Percentiles rank a stretch among this genome's conserved stretches.
phyloP scores from a whole-genome alignment of 2,329 filamentous ascomycete genomes.

The Colletotrichum lentis region DNA sequence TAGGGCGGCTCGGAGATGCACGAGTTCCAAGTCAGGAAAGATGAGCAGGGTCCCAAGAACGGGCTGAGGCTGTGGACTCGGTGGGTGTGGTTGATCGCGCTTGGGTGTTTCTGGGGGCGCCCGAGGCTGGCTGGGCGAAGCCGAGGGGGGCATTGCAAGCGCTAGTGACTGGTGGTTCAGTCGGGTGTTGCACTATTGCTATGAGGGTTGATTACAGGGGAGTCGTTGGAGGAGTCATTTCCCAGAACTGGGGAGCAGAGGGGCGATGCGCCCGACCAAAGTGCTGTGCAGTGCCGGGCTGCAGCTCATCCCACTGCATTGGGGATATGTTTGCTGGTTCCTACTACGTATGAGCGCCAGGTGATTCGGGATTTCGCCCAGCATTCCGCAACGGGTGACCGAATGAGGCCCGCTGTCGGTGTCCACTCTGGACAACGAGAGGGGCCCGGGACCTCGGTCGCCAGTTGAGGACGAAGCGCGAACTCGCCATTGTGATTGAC shows the following conservation, averaged over 20 bases:
- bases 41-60: neutral
- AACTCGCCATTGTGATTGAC: neutral
- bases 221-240: neutral
- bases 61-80: conserved; percentile 11
- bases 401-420: conserved; percentile 7
- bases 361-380: neutral
- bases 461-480: neutral
- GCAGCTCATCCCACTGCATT: neutral
- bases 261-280: conserved; percentile 13
- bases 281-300: conserved; percentile 14
- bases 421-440: neutral
- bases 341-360: neutral
- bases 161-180: neutral
- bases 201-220: neutral
- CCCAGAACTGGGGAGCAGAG: neutral
- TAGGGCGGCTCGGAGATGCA: neutral
- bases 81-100: neutral
- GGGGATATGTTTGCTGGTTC: neutral
- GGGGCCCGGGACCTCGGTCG: neutral
- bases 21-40: neutral
- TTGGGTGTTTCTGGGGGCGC: neutral
- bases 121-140: conserved; percentile 3
- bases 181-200: neutral
- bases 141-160: neutral
- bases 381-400: conserved; percentile 14